Evolutionary conservation across 345 rosid genomes (phyloP).

Genomic region (Brassica cretica): DNA sequence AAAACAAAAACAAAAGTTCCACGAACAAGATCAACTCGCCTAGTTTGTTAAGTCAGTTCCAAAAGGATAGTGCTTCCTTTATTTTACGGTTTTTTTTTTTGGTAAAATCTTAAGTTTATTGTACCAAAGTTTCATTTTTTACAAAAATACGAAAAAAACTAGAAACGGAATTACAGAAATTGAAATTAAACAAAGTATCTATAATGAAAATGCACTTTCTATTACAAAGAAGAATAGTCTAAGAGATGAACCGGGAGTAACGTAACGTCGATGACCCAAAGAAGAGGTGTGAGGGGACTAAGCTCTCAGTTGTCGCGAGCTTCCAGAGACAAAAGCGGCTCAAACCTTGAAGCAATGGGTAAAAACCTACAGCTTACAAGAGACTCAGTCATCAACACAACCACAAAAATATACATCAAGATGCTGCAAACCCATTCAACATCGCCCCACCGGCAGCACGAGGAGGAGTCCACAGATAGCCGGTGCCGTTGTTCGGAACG

Average conservation of each 20-base stretch:
- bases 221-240: neutral
- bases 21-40: neutral
- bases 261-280: neutral
- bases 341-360: neutral
- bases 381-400: neutral
- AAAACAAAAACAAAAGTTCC: neutral
- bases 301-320: neutral
- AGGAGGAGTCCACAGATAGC: too few relatives aligned
- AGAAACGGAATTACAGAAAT: too few relatives aligned
- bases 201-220: neutral
- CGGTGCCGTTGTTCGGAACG: too few relatives aligned
- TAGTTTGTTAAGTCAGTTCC: too few relatives aligned
- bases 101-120: neutral
- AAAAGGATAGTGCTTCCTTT: neutral
- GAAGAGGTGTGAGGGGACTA: neutral
- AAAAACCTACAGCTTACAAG: neutral
- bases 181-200: neutral
- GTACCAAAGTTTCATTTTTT: neutral
- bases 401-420: neutral
- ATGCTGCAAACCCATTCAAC: too few relatives aligned
- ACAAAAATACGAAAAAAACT: neutral
- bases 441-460: too few relatives aligned
- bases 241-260: neutral
- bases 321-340: neutral
- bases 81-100: too few relatives aligned